Evolutionary conservation across 2,329 filamentous ascomycete genomes (phyloP), one percentile per base, ranked within the genome.

Genomic region (Nemania bipapillata): DNA sequence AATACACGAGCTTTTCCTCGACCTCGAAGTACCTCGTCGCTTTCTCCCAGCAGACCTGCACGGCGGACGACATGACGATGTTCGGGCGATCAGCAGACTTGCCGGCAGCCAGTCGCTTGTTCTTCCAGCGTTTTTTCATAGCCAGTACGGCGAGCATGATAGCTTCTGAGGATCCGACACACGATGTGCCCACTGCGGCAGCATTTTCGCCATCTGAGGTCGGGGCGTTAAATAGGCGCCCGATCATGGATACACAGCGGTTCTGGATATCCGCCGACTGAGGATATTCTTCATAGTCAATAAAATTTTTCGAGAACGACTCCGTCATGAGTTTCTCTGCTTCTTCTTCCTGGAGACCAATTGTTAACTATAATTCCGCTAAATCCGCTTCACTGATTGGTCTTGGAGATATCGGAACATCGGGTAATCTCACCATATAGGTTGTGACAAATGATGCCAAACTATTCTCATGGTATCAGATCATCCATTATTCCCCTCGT

Each of bases 31-130:
- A 97, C 59, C 93, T 87, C 4, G 91, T 89, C 0, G 91, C 91
- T 84, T 97, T 97, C 81, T 97, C 94, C 94, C 94, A 97, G 86
- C 94, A 97, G 47, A 97, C 95, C 82, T 98, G 95, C 1, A 97
- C 95, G 35, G 95, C 94, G 28, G 92, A 93, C 75, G 92, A 96
- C 95, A 98, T 97, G 84, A 98, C 84, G 70, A 98, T 91, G 82
- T 98, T 98, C 63, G 95, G 95, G 52, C 87, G 87, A 70, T 94
- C 92, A 69, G 80, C 87, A 63, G 93, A 87, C 83, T 96, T 96
- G 69, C 94, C 94, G 74, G 89, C 92, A 4, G 92, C 93, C 79
- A 91, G 88, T 75, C 93, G 90, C 82, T 90, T 90, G 80, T 96
- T 94, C 84, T 92, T 90, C 95, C 95, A 98, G 76, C 91, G 89